Base-by-base conservation (phyloP, 257 asterid species). In the Solanum piurae region DNA sequence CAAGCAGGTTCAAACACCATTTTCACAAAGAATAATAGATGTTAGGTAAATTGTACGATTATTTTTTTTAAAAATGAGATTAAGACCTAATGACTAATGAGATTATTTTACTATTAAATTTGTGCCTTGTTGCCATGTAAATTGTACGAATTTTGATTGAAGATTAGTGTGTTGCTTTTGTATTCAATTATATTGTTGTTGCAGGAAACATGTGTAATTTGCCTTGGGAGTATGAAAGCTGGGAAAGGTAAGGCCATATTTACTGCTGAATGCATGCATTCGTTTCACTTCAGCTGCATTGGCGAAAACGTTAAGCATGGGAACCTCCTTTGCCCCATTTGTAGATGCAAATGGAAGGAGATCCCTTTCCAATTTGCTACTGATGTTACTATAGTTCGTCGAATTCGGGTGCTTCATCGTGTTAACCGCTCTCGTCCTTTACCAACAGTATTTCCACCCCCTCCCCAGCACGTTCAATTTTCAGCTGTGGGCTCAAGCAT, bases 281-380 rank as follows among this genome's bases (percentile, higher is more conserved):
- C 88, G 31, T 91, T 89, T 88, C 92, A 91, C 60, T 88, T 89
- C 66, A 87, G 89, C 83, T 91, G 92, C 85, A 89, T 88, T 25
- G 72, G 88, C 40, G 42, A 83, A 72, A 89, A 88, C 13, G 90
- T 90, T 60, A 89, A 77, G 64, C 89, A 87, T 86, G 91, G 91
- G 68, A 88, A 87, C 60, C 80, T 69, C 83, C 84, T 72, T 40
- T 91, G 90, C 79, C 92, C 92, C 36, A 76, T 89, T 12, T 91
- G 91, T 87, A 88, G 87, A 40, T 87, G 49, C 69, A 83, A 73
- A 75, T 91, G 92, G 92, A 89, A 91, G 58, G 88, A 91, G 25
- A 87, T 89, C 25, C 92, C 91, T 82, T 55, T 76, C 66, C 13
- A 33, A 72, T 60, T 60, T 49, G 2, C 8, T 34, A 34, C 46